Percentiles rank a stretch among this genome's conserved stretches.
phyloP scores from a whole-genome alignment of 768 basidiomycete species.

The Trametes punicea region DNA sequence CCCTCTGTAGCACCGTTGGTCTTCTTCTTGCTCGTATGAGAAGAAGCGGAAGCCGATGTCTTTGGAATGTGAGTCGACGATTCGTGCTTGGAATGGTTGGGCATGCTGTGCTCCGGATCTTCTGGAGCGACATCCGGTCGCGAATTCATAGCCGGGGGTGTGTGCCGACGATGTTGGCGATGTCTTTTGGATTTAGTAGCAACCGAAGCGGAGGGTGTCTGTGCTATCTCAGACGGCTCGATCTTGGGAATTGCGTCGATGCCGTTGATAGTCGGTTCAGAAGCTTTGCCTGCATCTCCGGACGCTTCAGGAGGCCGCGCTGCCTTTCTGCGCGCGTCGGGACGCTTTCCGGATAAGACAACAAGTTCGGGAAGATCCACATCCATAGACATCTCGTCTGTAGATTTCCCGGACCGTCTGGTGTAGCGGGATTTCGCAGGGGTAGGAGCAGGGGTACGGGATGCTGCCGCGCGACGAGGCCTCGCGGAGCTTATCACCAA shows the following conservation, averaged over 20 bases:
- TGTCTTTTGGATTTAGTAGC: constrained; percentile 2
- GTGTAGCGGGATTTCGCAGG: not conserved
- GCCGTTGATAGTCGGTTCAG: not conserved
- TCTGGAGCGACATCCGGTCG: not conserved
- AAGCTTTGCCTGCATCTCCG: not conserved
- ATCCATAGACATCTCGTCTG: constrained; percentile 6
- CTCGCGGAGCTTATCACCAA: constrained; percentile 1
- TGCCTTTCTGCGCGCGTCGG: constrained; percentile 15
- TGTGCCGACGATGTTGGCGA: constrained; percentile 2
- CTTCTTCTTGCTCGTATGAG: constrained; percentile 2
- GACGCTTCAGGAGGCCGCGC: constrained; percentile 5
- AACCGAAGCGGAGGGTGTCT: not conserved
- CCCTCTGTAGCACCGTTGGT: not conserved
- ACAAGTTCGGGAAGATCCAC: constrained; percentile 8
- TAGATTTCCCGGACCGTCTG: not conserved
- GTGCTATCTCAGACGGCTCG: not conserved
- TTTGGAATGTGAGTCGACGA: not conserved
- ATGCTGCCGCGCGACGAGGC: constrained; percentile 2
- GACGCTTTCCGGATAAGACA: constrained; percentile 16
- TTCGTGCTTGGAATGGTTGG: not conserved
- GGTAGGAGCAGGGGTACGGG: not conserved
- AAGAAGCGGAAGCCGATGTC: not conserved
- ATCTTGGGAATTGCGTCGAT: not conserved
- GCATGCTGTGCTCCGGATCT: not conserved
- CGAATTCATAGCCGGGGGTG: not conserved